phyloP scores from a whole-genome alignment of 371 early-diverging fungal species.

The Ordospora colligata region DNA sequence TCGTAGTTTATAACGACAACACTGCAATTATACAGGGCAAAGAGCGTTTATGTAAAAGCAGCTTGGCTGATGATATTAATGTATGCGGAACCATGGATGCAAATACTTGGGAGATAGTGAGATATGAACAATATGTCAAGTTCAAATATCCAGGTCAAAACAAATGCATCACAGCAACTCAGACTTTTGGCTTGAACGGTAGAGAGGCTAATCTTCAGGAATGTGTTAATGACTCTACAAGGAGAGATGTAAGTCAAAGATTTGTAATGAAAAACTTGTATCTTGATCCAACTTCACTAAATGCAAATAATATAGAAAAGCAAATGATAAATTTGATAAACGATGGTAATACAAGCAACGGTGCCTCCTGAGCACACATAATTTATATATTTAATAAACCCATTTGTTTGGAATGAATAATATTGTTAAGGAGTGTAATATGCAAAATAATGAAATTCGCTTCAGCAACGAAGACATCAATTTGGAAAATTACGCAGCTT shows the following conservation, averaged over 20 bases:
- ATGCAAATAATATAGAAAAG: neutral
- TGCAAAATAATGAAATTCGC: neutral
- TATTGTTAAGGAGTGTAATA: neutral
- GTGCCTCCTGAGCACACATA: neutral
- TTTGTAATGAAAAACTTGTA: too few relatives aligned
- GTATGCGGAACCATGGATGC: neutral
- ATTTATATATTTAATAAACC: too few relatives aligned
- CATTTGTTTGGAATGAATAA: neutral
- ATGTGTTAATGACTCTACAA: neutral
- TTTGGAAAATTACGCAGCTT: neutral
- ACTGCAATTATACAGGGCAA: neutral
- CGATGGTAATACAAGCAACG: neutral
- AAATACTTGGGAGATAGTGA: neutral
- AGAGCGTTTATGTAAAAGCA: neutral
- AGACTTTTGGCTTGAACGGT: neutral
- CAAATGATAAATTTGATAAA: neutral
- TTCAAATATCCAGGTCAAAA: neutral
- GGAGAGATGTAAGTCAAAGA: neutral
- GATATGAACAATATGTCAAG: neutral
- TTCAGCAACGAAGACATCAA: neutral
- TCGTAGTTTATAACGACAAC: neutral
- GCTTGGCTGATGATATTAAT: too few relatives aligned
- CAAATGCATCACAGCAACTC: neutral
- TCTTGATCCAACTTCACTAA: neutral
- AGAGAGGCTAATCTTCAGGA: neutral